Base-by-base conservation (phyloP, 768 basidiomycete genomes). In the Pleurotus platypus region DNA sequence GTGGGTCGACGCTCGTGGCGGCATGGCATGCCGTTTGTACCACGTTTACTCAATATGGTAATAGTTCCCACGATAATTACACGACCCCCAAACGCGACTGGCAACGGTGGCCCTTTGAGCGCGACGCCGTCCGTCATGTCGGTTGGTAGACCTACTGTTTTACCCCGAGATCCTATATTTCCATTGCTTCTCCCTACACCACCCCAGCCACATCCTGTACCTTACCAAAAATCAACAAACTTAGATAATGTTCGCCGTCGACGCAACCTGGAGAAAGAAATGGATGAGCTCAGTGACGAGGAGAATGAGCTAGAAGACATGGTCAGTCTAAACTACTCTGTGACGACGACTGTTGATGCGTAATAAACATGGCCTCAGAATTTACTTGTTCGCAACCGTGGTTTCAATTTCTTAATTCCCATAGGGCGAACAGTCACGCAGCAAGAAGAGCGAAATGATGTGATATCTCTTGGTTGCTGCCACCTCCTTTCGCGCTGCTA, bases 391-490 rank as follows among this genome's bases (percentile, higher is more conserved):
- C 82, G 80, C 59, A 85, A 84, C 60, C 79, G 87, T 35, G 90
- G 90, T 8, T 85, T 75, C 58, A 76, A 69, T 60, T 89, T 82
- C 64, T 75, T 89, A 18, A 78, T 92, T 22, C 89, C 90, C 5
- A 87, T 90, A 45, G 90, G 90, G 6, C 81, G 84, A 49, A 77
- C 78, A 55, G 75, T 88, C 56, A 92, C 90, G 12, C 84, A 85
- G 62, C 81, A 85, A 60, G 90, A 92, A 65, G 90, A 92, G 70
- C 91, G 90, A 74, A 91, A 90, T 66, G 90, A 92, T 66, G 90
- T 90, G 78, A 69, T 8, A 27, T 42, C 38, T 46, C 18, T 13
- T 54, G 12, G 6, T n/a, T 45, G 13, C 26, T 20, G 43, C 8
- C 15, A 18, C 45, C 27, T n/a, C 26, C 16, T 11, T 35, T 35